Percentiles rank a stretch among this genome's conserved stretches.
These are phyloP conservation scores for Globisporangium megalacanthum DNA, from an alignment of 352 stramenopile species.

Conservation along the genomic window DNA sequence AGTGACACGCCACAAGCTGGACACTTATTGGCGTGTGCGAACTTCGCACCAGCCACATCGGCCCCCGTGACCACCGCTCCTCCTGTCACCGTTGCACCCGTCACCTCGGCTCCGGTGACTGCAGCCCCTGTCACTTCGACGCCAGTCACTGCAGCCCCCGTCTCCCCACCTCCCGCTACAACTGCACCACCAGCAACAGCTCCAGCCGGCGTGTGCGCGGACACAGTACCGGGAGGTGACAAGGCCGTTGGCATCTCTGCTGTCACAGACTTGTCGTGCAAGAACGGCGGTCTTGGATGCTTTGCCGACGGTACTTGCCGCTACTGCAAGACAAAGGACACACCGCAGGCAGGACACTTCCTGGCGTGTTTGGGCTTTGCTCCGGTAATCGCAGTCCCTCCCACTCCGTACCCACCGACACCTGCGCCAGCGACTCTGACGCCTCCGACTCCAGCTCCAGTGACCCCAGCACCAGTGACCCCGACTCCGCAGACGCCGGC, in stretches of 20 bases:
- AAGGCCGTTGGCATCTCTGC: constrained; percentile 9
- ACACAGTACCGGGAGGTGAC: not conserved
- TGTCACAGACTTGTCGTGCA: constrained; percentile 10
- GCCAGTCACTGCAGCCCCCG: not conserved
- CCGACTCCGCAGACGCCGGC: not conserved
- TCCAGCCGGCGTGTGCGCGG: not conserved
- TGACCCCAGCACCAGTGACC: not conserved
- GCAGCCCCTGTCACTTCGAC: not conserved
- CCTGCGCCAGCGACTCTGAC: not conserved
- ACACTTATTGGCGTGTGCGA: constrained; percentile 7
- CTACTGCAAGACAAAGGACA: constrained; percentile 20
- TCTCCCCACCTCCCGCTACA: not conserved
- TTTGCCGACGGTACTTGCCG: constrained; percentile 11
- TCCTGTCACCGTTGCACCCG: not conserved
- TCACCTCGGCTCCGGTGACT: not conserved
- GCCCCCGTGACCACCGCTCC: not conserved
- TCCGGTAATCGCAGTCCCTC: not conserved
- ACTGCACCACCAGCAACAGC: not conserved
- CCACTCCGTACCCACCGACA: not conserved
- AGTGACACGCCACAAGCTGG: constrained; percentile 9
- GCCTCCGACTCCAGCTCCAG: not conserved
- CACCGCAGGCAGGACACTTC: constrained; percentile 13
- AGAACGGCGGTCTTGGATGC: constrained; percentile 17
- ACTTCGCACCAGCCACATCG: not conserved
- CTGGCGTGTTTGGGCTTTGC: constrained; percentile 4